These are phyloP conservation scores for Tubosaeta brunneosetosa DNA, from an alignment of 768 basidiomycete species.

Conservation along the genomic window DNA sequence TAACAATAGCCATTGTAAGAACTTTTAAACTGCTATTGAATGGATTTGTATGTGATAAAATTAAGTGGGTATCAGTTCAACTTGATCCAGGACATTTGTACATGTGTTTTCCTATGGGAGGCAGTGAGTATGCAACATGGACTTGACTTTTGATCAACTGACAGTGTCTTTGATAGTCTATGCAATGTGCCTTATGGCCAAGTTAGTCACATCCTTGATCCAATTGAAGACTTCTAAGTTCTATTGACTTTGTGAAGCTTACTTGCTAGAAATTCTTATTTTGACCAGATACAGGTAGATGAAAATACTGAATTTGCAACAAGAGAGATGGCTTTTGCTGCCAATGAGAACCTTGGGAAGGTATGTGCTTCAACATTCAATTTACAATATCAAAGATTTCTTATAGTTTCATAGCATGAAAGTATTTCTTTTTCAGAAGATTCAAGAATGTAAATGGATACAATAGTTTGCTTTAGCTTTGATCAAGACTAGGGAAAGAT, in stretches of 20 bases:
- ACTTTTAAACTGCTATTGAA: neutral
- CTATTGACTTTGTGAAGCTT: slow-evolving; percentile 7
- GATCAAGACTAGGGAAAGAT: too few species aligned
- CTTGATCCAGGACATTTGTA: slow-evolving; percentile 17
- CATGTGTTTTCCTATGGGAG: slow-evolving; percentile 25
- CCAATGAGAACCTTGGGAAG: neutral
- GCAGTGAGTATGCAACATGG: slow-evolving; percentile 12
- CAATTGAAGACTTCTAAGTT: too few species aligned
- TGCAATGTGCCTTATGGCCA: slow-evolving; percentile 26
- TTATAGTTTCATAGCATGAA: slow-evolving; percentile 1
- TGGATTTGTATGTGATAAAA: neutral
- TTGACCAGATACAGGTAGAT: slow-evolving; percentile 2
- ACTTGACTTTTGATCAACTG: neutral
- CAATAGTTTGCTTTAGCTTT: too few species aligned
- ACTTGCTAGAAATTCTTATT: slow-evolving; percentile 27
- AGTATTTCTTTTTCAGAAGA: neutral
- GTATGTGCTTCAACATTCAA: neutral
- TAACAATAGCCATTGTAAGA: slow-evolving; percentile 18
- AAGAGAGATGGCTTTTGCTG: slow-evolving; percentile 7
- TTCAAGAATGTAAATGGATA: neutral
- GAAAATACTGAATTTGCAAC: neutral
- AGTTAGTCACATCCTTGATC: slow-evolving; percentile 12
- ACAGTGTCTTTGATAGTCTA: slow-evolving; percentile 16
- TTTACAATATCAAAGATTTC: neutral
- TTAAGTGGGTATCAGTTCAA: slow-evolving; percentile 17